These are phyloP conservation scores for Trichosporon coremiiforme DNA, from an alignment of 1,284 basidiomycete species.

Conservation along the genomic window DNA sequence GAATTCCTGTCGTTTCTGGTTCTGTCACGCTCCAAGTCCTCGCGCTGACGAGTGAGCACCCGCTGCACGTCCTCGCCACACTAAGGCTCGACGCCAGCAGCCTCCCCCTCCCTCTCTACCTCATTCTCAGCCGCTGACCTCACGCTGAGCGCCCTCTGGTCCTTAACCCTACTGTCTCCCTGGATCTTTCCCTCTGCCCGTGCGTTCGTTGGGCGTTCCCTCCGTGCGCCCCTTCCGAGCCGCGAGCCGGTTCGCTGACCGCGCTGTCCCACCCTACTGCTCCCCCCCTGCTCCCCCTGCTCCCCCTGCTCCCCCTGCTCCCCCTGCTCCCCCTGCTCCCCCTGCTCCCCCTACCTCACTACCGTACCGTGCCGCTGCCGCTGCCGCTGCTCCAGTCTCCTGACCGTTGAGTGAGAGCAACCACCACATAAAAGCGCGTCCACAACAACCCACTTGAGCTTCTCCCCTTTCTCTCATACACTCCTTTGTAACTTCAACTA, in stretches of 20 bases:
- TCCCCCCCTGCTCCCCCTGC: not conserved
- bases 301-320: no score
- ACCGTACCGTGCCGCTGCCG: slow-evolving; percentile 7
- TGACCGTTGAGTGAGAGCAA: not conserved
- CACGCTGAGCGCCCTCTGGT: not conserved
- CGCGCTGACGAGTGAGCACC: not conserved
- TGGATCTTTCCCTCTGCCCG: not conserved
- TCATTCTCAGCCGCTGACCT: slow-evolving; percentile 5
- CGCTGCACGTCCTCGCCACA: not conserved
- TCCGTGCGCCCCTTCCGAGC: slow-evolving; percentile 7
- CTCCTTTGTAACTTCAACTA: not conserved
- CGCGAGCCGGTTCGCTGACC: not conserved
- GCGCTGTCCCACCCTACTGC: slow-evolving; percentile 4
- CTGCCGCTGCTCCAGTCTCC: not conserved
- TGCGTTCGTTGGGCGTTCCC: not conserved
- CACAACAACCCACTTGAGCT: not conserved
- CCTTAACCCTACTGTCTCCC: not conserved
- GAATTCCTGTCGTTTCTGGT: slow-evolving; percentile 9
- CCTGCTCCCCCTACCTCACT: slow-evolving; percentile 6
- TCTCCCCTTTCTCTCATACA: not conserved
- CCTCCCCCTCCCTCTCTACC: not conserved
- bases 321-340: no score
- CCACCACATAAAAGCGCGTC: slow-evolving; percentile 14
- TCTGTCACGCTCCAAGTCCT: slow-evolving; percentile 2
- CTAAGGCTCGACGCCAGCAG: not conserved